Conservation (phyloP, 495 filamentous ascomycete species). For the Podospora fimiseda region DNA sequence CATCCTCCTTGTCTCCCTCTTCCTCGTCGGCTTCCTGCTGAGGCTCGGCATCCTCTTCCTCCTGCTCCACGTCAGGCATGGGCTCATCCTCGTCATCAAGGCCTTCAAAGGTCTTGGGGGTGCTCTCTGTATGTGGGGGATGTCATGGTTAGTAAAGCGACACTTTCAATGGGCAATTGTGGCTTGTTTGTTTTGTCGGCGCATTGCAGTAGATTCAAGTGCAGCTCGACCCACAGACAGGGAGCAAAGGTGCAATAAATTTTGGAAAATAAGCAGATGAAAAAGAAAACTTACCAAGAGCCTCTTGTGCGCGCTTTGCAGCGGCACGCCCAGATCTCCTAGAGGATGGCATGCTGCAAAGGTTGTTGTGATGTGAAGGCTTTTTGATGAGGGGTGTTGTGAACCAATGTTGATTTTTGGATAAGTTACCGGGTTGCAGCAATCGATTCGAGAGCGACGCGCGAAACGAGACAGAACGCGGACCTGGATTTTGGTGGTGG, state of each 20-base stretch:
- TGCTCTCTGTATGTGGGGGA: constrained; percentile 39
- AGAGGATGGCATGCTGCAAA: constrained; percentile 19
- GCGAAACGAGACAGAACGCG: not conserved
- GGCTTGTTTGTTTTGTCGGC: not conserved
- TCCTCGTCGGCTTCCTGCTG: constrained; percentile 28
- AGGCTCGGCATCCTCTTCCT: constrained; percentile 33
- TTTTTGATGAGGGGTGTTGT: not conserved
- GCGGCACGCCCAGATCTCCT: constrained; percentile 29
- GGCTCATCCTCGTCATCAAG: constrained; percentile 45
- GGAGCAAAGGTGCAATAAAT: not conserved
- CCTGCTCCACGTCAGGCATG: constrained; percentile 32
- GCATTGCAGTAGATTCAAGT: not conserved
- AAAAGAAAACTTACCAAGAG: constrained; percentile 21
- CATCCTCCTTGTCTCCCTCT: constrained; percentile 31
- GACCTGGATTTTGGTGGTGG: not conserved
- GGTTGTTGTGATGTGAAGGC: not conserved
- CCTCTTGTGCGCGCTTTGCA: constrained; percentile 28
- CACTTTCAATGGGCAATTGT: not conserved
- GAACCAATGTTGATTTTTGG: constrained; percentile 11
- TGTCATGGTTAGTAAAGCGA: constrained; percentile 11
- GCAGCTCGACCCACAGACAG: not conserved
- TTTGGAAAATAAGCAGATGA: not conserved
- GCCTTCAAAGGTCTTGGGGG: constrained; percentile 42
- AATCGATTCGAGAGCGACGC: not conserved
- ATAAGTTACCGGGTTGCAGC: not conserved